Evolutionary conservation across 176 grass and related monocot species (phyloP).

Genomic region (Cenchrus americanus): DNA sequence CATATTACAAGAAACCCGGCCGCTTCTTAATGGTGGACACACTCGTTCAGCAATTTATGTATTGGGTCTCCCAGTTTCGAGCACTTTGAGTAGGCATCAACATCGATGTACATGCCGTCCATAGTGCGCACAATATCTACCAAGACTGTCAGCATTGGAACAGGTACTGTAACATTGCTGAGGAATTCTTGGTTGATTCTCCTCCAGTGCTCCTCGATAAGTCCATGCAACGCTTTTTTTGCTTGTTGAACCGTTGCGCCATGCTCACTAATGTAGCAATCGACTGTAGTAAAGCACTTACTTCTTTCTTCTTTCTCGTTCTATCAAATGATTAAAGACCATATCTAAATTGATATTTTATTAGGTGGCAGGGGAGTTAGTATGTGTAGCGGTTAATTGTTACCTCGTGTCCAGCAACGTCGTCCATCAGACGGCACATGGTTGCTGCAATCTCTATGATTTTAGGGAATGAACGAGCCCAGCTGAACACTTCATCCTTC

Average conservation of each 20-base stretch:
- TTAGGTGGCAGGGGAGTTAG: background rate
- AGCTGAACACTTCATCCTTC: background rate
- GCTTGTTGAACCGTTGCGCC: background rate
- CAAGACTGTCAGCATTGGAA: background rate
- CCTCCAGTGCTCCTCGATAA: background rate
- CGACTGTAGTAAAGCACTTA: background rate
- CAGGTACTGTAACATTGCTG: background rate
- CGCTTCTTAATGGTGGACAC: background rate
- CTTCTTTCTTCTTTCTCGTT: background rate
- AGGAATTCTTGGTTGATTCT: background rate
- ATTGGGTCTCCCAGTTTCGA: background rate
- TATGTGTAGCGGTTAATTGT: background rate
- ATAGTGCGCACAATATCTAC: background rate
- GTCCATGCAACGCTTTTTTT: background rate
- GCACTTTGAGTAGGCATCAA: background rate
- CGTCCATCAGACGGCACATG: background rate
- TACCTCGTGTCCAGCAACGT: background rate
- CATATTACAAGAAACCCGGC: background rate
- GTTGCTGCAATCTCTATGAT: background rate
- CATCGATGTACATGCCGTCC: background rate
- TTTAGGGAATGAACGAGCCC: background rate
- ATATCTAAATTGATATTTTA: too few relatives aligned
- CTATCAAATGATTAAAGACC: background rate
- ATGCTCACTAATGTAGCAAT: constrained; percentile 5
- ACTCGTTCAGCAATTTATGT: background rate